These are phyloP conservation scores for Zygnema circumcarinatum DNA, from an alignment of 139 green algal species.

Conservation along the genomic window DNA sequence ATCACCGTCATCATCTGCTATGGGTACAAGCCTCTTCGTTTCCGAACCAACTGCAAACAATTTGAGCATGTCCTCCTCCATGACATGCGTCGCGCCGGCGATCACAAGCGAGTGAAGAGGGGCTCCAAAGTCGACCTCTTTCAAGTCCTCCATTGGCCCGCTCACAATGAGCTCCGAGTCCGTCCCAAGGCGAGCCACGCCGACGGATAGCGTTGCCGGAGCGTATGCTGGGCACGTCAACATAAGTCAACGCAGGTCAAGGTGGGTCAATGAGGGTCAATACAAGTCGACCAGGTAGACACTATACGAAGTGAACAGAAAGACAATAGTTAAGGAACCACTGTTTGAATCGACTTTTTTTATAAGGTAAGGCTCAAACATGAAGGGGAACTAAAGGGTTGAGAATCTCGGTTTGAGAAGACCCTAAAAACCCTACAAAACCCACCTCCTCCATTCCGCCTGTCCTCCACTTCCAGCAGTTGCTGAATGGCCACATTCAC, in stretches of 20 bases:
- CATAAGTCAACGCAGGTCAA: too few species aligned
- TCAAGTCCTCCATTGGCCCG: slow-evolving; percentile 56
- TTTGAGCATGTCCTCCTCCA: slow-evolving; percentile 73
- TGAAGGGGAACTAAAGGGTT: too few species aligned
- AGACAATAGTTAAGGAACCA: too few species aligned
- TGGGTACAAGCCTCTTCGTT: background rate
- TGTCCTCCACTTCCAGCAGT: slow-evolving; percentile 88
- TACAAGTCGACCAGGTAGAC: slow-evolving; percentile 32
- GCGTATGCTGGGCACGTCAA: slow-evolving; percentile 72
- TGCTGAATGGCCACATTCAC: slow-evolving; percentile 77
- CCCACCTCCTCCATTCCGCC: slow-evolving; percentile 56
- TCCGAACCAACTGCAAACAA: background rate
- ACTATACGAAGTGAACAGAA: slow-evolving; percentile 6
- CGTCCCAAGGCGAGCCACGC: slow-evolving; percentile 82
- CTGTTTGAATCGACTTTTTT: too few species aligned
- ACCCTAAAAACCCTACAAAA: too few species aligned
- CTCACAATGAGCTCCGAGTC: slow-evolving; percentile 62
- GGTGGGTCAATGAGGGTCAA: too few species aligned
- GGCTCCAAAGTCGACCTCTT: slow-evolving; percentile 78
- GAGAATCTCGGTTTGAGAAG: too few species aligned
- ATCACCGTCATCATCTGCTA: background rate
- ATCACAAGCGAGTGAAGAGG: slow-evolving; percentile 93
- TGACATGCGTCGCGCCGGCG: slow-evolving; percentile 68
- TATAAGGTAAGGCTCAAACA: too few species aligned
- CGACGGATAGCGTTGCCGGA: slow-evolving; percentile 76